Evolutionary conservation across 2,329 filamentous ascomycete genomes (phyloP).

Genomic region (Fusarium tjaetaba): DNA sequence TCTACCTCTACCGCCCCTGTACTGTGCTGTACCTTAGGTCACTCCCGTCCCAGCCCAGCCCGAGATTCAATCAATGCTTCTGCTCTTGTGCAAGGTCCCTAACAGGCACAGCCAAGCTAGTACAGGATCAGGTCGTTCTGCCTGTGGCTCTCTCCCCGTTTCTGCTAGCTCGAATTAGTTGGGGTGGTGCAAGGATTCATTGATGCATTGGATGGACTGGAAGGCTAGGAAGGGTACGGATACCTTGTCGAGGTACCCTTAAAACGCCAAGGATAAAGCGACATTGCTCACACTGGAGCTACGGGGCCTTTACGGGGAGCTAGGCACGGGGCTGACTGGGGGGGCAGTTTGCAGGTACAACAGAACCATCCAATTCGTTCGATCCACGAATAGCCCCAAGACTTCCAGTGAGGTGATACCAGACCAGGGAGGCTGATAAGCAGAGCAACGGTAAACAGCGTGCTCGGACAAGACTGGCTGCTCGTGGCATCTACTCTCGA

Average conservation of each 20-base stretch:
- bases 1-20: conserved; percentile 26
- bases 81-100: conserved; percentile 10
- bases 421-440: neutral
- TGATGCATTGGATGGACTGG: conserved; percentile 36
- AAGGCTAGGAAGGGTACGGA: conserved; percentile 1
- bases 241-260: conserved; percentile 38
- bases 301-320: conserved; percentile 40
- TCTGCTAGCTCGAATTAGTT: conserved; percentile 40
- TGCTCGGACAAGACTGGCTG: neutral
- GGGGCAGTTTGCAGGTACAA: conserved; percentile 20
- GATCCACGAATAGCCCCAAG: conserved; percentile 7
- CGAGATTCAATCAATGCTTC: conserved; percentile 29
- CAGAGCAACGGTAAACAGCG: conserved; percentile 4
- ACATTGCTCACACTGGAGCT: conserved; percentile 39
- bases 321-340: conserved; percentile 41
- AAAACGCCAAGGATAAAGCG: conserved; percentile 39
- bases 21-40: conserved; percentile 1
- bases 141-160: conserved; percentile 41
- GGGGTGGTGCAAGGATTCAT: conserved; percentile 35
- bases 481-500: neutral
- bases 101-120: conserved; percentile 19
- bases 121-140: conserved; percentile 32
- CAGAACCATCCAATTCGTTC: neutral
- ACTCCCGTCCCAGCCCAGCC: conserved; percentile 28
- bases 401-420: conserved; percentile 5